Base-by-base conservation (phyloP, 805 yeast species). In the Monosporozyma aerobia region DNA sequence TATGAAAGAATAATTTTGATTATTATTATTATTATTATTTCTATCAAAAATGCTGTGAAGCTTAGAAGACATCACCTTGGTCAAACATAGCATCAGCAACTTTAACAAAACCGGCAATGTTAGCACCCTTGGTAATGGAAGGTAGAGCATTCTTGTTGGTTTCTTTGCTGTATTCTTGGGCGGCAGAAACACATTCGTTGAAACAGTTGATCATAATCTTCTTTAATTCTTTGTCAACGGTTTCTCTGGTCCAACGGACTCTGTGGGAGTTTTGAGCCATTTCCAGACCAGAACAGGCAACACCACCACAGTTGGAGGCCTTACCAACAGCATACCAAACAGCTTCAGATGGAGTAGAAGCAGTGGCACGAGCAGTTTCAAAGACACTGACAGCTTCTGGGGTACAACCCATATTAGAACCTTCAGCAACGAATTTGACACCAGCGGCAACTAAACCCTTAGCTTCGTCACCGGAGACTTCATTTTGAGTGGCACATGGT, bases 251-350 rank as follows among this genome's bases (percentile, higher is more conserved):
- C 97, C 98, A 94, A 61, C 76, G 73, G 61, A 83, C 81, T 79
- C 97, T 87, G 72, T 86, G 95, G 54, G 97, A 88, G 87, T 92
- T 94, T 79, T 92, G 99, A 60, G 98, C 97, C 99, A 92, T 94
- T 80, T 92, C 99, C 62, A 92, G 81, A 69, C 97, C 98, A 55
- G 97, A 89, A 54, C 90, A 97, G 54, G 97, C 96, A 64, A 92
- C 99, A 83, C 99, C 99, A 77, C 98, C 99, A 77, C 95, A 86
- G 83, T 92, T 92, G 68, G 97, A 92, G 63, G 97, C 97, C 82
- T 92, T 92, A 76, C 97, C 98, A 71, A 97, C 97, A 67, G 96
- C 98, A 77, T 90, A 92, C 99, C 99, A 92, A 74, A 90, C 87
- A 57, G 81, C 76, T 47, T 65, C 60, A 63, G 72, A 73, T 37